Evolutionary conservation across 164 flowering plant genomes (phyloP), one percentile per base, ranked within the genome.

Genomic region (Sedum album): DNA sequence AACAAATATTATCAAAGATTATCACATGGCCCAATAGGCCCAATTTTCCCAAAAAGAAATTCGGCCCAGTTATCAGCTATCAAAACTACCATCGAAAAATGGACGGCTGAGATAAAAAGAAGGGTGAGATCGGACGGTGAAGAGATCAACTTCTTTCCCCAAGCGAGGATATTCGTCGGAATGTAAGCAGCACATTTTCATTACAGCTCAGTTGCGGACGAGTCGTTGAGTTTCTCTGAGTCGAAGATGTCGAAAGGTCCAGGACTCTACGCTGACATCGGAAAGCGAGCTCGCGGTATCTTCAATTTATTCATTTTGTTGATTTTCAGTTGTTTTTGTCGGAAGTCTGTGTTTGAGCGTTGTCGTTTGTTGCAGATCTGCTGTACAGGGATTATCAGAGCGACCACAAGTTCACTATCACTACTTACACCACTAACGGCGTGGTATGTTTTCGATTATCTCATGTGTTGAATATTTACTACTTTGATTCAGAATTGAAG

Each of bases 361-460:
- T 6, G 41, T 46, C 31, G 14, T 31, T 33, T 73, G 35, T 17
- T 70, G 36, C 71, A 93, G 98, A 93, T 89, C 93, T 93, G 75
- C 85, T 93, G 2, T 89, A 86, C 82, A 88, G 73, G 82, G 98
- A 90, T 70, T 93, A 87, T 72, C 96, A 90, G 76, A 73, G 80
- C 65, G 98, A 93, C 78, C 93, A 87, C 71, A 90, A 90, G 73
- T 87, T 93, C 78, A 84, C 87, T 46, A 14, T 93, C 72, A 90
- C 96, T 33, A 90, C 96, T 33, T 84, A 78, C 80, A 81, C 97
- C 14, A 14, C 90, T 7, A 74, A 78, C 66, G 97, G 98, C 66
- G 88, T 90, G 31, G 97, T 92, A 64, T 80, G 92, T 78, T 70
- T 26, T 23, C 46, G 69, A 30, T 7, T 31, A 15, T n/a, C 8